Base-by-base conservation (phyloP, 345 rosid species). In the Salix caprea region DNA sequence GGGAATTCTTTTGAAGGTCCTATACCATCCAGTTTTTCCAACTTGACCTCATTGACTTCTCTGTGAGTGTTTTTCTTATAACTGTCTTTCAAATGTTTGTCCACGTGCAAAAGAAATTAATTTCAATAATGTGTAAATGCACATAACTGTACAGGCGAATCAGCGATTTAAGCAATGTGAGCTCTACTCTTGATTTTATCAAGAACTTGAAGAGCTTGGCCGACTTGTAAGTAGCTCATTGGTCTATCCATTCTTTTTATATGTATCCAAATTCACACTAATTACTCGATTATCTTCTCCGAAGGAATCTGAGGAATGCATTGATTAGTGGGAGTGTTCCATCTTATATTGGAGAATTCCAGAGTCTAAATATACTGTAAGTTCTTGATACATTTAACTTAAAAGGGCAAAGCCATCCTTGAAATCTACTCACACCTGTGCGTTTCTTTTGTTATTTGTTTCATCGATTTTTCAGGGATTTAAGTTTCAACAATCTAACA, bases 1-100 rank as follows among this genome's bases (percentile, higher is more conserved):
- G 83, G 90, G 54, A 80, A 80, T 77, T 81, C 85, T 30, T 83
- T 87, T 10, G 78, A 80, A 77, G 90, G 88, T 66, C 81, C 87
- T 1, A 78, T 88, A 75, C 90, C 91, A 42, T 82, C 79, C 16
- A 64, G 69, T 50, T 82, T 87, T 62, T 77, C 87, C 15, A 79
- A 79, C 16, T 71, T 88, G 65, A 74, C 78, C 8, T 61, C 76
- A 18, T 12, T 88, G 80, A 32, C 0, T 0, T 67, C 74, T 30
- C 60, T 88, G 91, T 88, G 69, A 86, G 91, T 76, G 28, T 30
- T 7, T 69, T 34, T 62, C 19, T 14, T 14, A 36, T 26, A 52
- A 24, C 24, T 67, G 2, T 2, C 67, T 6, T 69, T 36, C 30
- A 4, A 30, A 44, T 42, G 21, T 30, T 1, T 42, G 24, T 46